Conservation (phyloP, 2,329 filamentous ascomycete species). For the Knoxdaviesia capensis region DNA sequence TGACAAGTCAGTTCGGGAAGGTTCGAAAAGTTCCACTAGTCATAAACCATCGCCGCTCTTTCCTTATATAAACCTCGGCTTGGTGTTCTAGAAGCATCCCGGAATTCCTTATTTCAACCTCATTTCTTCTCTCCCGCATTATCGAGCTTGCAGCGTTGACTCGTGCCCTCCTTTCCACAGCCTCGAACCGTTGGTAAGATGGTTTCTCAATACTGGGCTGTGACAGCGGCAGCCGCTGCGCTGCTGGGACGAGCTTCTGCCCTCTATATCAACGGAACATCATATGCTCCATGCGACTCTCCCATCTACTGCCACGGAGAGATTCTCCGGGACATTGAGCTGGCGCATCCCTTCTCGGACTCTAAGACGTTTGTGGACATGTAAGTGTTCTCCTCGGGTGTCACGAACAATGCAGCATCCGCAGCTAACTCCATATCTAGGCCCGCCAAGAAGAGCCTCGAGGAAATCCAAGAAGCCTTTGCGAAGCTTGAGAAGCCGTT, state of each 20-base stretch:
- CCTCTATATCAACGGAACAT: constrained; percentile 38
- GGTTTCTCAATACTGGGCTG: neutral
- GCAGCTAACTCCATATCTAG: constrained; percentile 11
- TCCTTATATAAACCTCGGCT: too few species aligned
- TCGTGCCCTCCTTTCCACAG: neutral
- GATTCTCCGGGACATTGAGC: constrained; percentile 38
- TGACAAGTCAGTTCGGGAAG: too few species aligned
- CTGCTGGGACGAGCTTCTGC: constrained; percentile 9
- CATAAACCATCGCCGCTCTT: too few species aligned
- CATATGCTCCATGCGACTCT: constrained; percentile 45
- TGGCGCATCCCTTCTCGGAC: constrained; percentile 42
- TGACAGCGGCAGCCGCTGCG: constrained; percentile 5
- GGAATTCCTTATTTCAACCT: neutral
- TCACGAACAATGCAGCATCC: neutral
- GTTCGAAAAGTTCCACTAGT: too few species aligned
- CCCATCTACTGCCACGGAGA: constrained; percentile 48
- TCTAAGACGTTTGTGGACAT: constrained; percentile 56
- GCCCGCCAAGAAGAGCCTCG: constrained; percentile 36
- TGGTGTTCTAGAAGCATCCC: too few species aligned
- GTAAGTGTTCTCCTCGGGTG: constrained; percentile 15
- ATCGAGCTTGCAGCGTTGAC: neutral
- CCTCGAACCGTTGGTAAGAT: neutral
- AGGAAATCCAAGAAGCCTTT: constrained; percentile 41
- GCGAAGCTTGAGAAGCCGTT: constrained; percentile 37
- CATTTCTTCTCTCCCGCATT: neutral